Percentiles rank a stretch among this genome's conserved stretches.
These are phyloP conservation scores for Eucalyptus marginata DNA, from an alignment of 345 rosid species.

Conservation along the genomic window DNA sequence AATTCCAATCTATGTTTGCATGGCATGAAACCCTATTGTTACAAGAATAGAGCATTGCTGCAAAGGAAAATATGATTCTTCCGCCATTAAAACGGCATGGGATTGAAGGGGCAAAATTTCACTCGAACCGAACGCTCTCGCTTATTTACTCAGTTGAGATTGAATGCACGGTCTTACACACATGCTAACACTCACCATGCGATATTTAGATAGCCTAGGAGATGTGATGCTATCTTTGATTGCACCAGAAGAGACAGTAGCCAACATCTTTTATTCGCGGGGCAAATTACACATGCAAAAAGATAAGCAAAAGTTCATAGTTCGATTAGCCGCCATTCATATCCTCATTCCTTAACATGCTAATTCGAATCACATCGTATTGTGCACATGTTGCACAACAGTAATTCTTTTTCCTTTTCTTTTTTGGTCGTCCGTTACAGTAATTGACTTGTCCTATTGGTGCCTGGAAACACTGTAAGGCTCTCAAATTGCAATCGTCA, in stretches of 20 bases:
- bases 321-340: not conserved
- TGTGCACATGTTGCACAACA: too few relatives aligned
- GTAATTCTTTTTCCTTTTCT: too few relatives aligned
- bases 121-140: accelerated
- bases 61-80: not conserved
- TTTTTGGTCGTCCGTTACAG: too few relatives aligned
- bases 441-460: not conserved
- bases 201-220: not conserved
- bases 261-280: not conserved
- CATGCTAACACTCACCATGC: not conserved
- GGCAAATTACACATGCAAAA: not conserved
- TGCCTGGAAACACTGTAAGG: not conserved
- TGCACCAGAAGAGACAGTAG: not conserved
- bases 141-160: not conserved
- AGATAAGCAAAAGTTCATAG: not conserved
- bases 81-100: not conserved
- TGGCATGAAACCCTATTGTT: not conserved
- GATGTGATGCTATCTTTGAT: not conserved
- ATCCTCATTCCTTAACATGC: not conserved
- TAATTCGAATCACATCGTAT: too few relatives aligned
- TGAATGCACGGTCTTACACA: not conserved
- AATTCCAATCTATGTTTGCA: not conserved
- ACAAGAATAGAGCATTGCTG: not conserved
- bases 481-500: not conserved
- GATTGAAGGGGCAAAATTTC: not conserved